Conservation (phyloP, 768 basidiomycete species). For the Tephrocybe sp. region DNA sequence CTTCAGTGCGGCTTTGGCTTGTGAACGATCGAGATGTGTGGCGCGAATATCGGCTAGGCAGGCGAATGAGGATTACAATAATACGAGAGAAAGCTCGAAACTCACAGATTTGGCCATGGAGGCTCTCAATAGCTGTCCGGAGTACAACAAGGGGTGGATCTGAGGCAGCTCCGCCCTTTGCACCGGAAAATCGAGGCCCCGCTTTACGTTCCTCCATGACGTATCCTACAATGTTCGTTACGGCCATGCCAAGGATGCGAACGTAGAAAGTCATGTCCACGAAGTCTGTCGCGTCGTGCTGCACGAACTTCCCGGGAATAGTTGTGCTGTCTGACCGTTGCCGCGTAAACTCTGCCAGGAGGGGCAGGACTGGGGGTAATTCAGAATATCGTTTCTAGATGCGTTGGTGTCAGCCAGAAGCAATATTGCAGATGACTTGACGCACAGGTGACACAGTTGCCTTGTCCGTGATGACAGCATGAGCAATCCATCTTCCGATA, state of each 20-base stretch:
- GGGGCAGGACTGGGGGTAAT: slow-evolving; percentile 49
- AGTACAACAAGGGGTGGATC: slow-evolving; percentile 50
- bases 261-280: slow-evolving; percentile 56
- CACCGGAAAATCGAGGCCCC: slow-evolving; percentile 8
- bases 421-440: background rate
- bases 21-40: slow-evolving; percentile 73
- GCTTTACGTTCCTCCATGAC: slow-evolving; percentile 43
- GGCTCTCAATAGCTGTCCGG: slow-evolving; percentile 43
- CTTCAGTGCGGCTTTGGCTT: slow-evolving; percentile 69
- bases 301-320: slow-evolving; percentile 47
- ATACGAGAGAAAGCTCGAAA: slow-evolving; percentile 5
- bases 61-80: background rate
- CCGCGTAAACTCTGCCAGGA: slow-evolving; percentile 50
- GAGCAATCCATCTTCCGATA: slow-evolving; percentile 60
- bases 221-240: slow-evolving; percentile 61
- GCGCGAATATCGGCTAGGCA: slow-evolving; percentile 68
- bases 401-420: background rate
- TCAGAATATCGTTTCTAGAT: slow-evolving; percentile 40
- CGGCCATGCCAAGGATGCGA: slow-evolving; percentile 55
- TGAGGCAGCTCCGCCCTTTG: slow-evolving; percentile 14
- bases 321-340: slow-evolving; percentile 23
- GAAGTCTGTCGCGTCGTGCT: slow-evolving; percentile 59
- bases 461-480: slow-evolving; percentile 41
- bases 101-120: slow-evolving; percentile 67
- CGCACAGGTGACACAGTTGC: slow-evolving; percentile 24